These are phyloP conservation scores for Epichloe gansuensis DNA, from an alignment of 2,329 filamentous ascomycete species.

Conservation along the genomic window DNA sequence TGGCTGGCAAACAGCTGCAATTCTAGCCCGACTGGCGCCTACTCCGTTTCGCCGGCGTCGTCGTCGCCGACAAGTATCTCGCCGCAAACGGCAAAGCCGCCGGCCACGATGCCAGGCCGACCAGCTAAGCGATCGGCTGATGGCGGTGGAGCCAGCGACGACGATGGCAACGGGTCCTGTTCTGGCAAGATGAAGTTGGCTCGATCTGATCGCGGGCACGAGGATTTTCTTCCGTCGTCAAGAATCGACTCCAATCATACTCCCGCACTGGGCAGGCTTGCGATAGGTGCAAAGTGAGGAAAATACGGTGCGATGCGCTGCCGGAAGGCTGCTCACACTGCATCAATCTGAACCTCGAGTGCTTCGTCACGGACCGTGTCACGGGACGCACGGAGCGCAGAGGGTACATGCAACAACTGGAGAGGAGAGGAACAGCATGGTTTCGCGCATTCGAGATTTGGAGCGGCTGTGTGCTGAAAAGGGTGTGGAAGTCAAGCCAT, in stretches of 20 bases:
- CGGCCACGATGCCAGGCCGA: slow-evolving; percentile 9
- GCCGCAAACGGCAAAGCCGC: slow-evolving; percentile 6
- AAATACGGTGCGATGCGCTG: slow-evolving; percentile 76
- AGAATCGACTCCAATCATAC: slow-evolving; percentile 42
- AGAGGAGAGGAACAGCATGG: slow-evolving; percentile 60
- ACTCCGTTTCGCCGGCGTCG: slow-evolving; percentile 5
- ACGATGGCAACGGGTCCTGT: slow-evolving; percentile 9
- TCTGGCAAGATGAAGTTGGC: slow-evolving; percentile 34
- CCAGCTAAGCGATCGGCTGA: slow-evolving; percentile 26
- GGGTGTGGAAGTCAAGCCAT: slow-evolving; percentile 48
- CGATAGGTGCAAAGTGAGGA: slow-evolving; percentile 81
- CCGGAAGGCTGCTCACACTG: slow-evolving; percentile 76
- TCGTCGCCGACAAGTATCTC: slow-evolving; percentile 7
- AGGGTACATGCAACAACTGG: slow-evolving; percentile 66
- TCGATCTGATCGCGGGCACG: slow-evolving; percentile 33
- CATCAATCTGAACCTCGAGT: slow-evolving; percentile 61
- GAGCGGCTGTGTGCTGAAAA: slow-evolving; percentile 51
- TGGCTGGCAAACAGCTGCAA: slow-evolving; percentile 1
- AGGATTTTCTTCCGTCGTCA: slow-evolving; percentile 43
- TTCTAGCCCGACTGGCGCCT: slow-evolving; percentile 8
- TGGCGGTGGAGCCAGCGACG: slow-evolving; percentile 23
- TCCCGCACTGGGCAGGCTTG: slow-evolving; percentile 71
- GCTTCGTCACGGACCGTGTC: slow-evolving; percentile 77
- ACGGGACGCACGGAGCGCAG: slow-evolving; percentile 68
- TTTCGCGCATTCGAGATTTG: slow-evolving; percentile 54